Evolutionary conservation across 2,329 filamentous ascomycete species (phyloP).

Genomic region (Microdochium bolleyi): DNA sequence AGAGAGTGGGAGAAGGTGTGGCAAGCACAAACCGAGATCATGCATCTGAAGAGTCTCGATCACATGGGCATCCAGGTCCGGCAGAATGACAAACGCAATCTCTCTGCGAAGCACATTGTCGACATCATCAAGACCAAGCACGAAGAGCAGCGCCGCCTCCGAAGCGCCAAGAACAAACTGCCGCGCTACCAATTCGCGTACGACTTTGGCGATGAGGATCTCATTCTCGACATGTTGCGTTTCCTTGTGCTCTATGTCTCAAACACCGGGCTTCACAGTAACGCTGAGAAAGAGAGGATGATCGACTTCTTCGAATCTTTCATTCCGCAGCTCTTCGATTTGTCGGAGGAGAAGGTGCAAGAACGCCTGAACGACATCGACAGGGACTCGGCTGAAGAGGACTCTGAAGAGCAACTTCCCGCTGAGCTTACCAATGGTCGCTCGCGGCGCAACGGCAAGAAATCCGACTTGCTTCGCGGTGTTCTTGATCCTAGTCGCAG

Average conservation of each 20-base stretch:
- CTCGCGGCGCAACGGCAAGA: conserved; percentile 65
- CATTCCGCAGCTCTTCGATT: conserved; percentile 67
- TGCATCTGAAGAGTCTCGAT: conserved; percentile 93
- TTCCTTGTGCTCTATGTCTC: conserved; percentile 58
- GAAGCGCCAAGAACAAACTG: conserved; percentile 52
- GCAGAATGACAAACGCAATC: conserved; percentile 80
- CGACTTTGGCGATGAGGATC: conserved; percentile 62
- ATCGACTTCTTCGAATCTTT: conserved; percentile 71
- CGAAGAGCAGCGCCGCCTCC: conserved; percentile 76
- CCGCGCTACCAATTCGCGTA: conserved; percentile 69
- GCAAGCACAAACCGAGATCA: conserved; percentile 89
- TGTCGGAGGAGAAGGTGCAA: conserved; percentile 61
- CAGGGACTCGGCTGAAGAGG: conserved; percentile 65
- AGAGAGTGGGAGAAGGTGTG: conserved; percentile 99
- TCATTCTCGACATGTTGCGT: conserved; percentile 54
- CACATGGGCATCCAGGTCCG: conserved; percentile 92
- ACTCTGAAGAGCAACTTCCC: conserved; percentile 64
- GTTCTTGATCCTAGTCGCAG: conserved; percentile 74
- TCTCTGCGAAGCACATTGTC: conserved; percentile 83
- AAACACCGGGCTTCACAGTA: conserved; percentile 62
- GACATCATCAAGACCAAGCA: conserved; percentile 88
- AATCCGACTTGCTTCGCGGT: conserved; percentile 73
- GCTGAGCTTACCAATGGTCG: conserved; percentile 64
- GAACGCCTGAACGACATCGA: conserved; percentile 62
- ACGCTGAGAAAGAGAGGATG: conserved; percentile 65